A percentile compares a stretch with the other conserved stretches of the same genome.
phyloP scores from a whole-genome alignment of 495 filamentous ascomycete genomes.

The Neurospora hispaniola region DNA sequence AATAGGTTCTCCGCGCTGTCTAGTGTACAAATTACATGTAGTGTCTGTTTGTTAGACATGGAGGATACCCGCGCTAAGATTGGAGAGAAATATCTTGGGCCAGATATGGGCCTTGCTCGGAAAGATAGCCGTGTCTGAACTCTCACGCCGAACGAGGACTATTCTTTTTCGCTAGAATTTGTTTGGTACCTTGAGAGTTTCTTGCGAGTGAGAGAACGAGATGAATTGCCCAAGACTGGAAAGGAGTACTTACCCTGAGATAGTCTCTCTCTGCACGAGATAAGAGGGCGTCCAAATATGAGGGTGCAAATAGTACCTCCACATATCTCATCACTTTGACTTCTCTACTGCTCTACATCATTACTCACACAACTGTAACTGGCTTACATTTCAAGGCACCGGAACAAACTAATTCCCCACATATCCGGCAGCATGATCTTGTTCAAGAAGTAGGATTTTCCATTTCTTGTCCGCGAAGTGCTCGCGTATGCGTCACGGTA shows the following conservation, averaged over 20 bases:
- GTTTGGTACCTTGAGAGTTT: background rate
- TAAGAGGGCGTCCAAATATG: background rate
- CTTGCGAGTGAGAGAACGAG: background rate
- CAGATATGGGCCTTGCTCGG: background rate
- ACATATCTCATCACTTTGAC: background rate
- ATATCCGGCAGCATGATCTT: background rate
- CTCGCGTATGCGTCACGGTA: background rate
- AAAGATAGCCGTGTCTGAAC: background rate
- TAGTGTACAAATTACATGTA: background rate
- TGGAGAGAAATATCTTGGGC: background rate
- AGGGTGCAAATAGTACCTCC: background rate
- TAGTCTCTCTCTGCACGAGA: background rate
- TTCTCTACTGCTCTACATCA: background rate
- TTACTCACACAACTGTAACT: background rate
- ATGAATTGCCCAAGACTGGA: background rate
- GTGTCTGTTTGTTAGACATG: background rate
- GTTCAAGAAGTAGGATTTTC: background rate
- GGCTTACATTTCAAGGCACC: background rate
- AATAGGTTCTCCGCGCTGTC: background rate
- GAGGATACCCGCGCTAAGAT: background rate
- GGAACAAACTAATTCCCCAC: background rate
- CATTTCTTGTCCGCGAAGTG: background rate
- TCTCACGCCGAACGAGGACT: background rate
- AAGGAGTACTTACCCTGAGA: background rate
- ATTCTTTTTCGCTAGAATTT: background rate